These are phyloP conservation scores for rapeseed (Brassica napus) DNA, from an alignment of 345 rosid species.

Conservation along the genomic window DNA sequence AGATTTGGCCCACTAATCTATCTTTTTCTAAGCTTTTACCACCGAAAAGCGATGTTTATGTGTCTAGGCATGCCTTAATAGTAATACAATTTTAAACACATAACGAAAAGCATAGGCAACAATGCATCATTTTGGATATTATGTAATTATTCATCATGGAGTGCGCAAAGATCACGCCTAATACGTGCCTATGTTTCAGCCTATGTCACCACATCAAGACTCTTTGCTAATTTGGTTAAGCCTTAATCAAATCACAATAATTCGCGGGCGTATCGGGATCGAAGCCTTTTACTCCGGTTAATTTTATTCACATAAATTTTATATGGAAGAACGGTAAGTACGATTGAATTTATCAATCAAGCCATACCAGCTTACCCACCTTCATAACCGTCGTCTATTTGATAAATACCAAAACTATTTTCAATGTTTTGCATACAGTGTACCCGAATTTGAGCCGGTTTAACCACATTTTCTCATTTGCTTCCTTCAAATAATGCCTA, in stretches of 20 bases:
- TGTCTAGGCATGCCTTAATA: background rate
- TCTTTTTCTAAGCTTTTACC: background rate
- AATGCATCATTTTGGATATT: conserved; percentile 7
- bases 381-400: background rate
- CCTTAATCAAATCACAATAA: conserved; percentile 11
- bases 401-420: background rate
- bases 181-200: conserved; percentile 17
- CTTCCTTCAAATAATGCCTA: conserved; percentile 9
- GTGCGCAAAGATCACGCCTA: conserved; percentile 24
- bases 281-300: background rate
- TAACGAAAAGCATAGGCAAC: conserved; percentile 20
- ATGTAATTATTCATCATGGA: conserved; percentile 10
- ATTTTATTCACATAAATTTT: background rate
- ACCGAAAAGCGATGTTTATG: background rate
- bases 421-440: background rate
- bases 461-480: background rate
- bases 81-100: background rate
- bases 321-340: background rate
- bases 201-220: background rate
- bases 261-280: background rate
- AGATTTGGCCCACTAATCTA: background rate
- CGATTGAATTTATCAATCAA: background rate
- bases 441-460: background rate
- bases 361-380: background rate
- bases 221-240: background rate